Conservation (phyloP, 1,139 yeast genomes). For the Lodderomyces theae region DNA sequence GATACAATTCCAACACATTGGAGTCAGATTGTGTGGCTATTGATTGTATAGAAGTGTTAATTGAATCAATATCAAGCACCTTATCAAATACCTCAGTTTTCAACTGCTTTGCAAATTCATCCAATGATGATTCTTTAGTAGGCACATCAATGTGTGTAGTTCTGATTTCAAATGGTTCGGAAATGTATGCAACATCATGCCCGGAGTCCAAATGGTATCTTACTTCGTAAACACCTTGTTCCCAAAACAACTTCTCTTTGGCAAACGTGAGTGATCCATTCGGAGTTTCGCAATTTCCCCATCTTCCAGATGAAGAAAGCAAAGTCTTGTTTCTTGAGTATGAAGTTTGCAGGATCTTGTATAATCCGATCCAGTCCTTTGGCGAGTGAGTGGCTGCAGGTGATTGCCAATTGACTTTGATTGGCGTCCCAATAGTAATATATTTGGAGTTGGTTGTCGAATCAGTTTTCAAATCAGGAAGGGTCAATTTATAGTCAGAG, state of each 20-base stretch:
- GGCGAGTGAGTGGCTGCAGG: slow-evolving; percentile 40
- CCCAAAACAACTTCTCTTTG: slow-evolving; percentile 56
- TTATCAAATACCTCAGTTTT: slow-evolving; percentile 32
- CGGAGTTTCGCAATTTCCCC: slow-evolving; percentile 53
- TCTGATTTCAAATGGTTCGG: slow-evolving; percentile 69
- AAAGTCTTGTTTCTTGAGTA: slow-evolving; percentile 58
- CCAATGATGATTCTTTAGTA: slow-evolving; percentile 16
- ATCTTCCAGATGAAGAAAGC: slow-evolving; percentile 65
- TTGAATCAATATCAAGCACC: slow-evolving; percentile 24
- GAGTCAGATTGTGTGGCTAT: slow-evolving; percentile 25
- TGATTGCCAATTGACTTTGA: slow-evolving; percentile 55
- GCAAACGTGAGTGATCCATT: slow-evolving; percentile 54
- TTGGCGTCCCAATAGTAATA: slow-evolving; percentile 49
- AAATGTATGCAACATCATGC: slow-evolving; percentile 67
- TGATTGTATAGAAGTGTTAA: slow-evolving; percentile 27
- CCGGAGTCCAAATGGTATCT: slow-evolving; percentile 69
- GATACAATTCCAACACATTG: slow-evolving; percentile 32
- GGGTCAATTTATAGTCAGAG: slow-evolving; percentile 30
- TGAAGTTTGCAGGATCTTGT: slow-evolving; percentile 62
- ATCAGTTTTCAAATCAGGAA: slow-evolving; percentile 23
- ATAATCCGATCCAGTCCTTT: slow-evolving; percentile 79
- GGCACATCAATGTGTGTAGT: slow-evolving; percentile 43
- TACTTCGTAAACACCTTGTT: slow-evolving; percentile 72
- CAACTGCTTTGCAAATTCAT: slow-evolving; percentile 31
- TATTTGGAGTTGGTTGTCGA: slow-evolving; percentile 22